Base-by-base conservation (phyloP, 495 filamentous ascomycete genomes). In the Annulohypoxylon nitens region DNA sequence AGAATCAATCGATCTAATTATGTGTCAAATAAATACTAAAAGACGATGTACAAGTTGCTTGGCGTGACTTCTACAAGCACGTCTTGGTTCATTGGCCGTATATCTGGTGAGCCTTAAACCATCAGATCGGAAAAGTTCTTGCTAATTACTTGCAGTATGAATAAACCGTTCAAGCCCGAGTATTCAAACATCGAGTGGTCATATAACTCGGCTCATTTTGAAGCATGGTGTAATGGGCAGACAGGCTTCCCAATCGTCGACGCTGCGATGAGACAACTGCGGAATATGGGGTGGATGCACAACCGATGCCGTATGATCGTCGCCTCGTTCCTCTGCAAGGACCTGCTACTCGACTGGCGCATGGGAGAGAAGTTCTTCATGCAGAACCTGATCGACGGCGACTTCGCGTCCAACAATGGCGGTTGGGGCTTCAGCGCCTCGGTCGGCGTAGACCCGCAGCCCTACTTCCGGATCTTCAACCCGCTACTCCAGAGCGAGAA, bases 51-150 rank as follows among this genome's bases (percentile, higher is more conserved):
- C 30, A 30, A 30, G 85, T 98, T 0, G 94, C 93, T 0, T 97
- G 94, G 95, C 85, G 94, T 8, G 94, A 97, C 75, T 98, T 97
- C 76, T 97, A 97, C 80, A 92, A 92, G 69, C 93, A 97, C 78
- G 92, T 97, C 3, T 83, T 97, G 12, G 91, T 88, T 2, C 84
- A 95, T 64, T 97, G 93, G 93, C 95, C 95, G 4, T 96, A 93
- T 70, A 88, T 97, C 37, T 95, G 93, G 92, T 93, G 79, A 63
- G 85, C 76, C 7, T 12, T 34, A 7, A 7, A 43, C 9, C 9
- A 6, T 7, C 30, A 34, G 33, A 14, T n/a, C 37, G 58, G 39
- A 47, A 39, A 25, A n/a, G 10, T 0, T 34, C 16, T 3, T 51
- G 41, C 59, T 74, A 30, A 69, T 54, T 14, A 25, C 30, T n/a